Base-by-base conservation (phyloP, 805 yeast genomes). In the Starmerella geochares region DNA sequence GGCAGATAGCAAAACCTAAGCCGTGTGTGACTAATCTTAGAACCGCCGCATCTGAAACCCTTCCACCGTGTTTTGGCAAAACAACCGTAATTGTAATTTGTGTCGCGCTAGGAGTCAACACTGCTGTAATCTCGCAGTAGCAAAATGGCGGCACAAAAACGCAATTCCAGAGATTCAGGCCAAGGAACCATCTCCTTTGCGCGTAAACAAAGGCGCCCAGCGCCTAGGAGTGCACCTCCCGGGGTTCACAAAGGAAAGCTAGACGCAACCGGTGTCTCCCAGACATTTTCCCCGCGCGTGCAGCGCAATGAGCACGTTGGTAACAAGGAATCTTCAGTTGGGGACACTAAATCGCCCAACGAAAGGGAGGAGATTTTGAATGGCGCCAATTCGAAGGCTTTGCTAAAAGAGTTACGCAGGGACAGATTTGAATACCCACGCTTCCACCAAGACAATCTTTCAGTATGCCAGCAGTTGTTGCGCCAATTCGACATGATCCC, bases 401-500 rank as follows among this genome's bases (percentile, higher is more conserved):
- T 56, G 28, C 49, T 58, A 13, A 16, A 28, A 1, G 21, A 48
- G 21, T 24, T 50, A 46, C 17, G 42, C 13, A 46, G 31, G 11
- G 54, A 48, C 37, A 4, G 38, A 16, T 17, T 40, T 13, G 36
- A 13, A 19, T 33, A 19, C 19, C 53, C 57, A 3, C 47, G 47
- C 21, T 54, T 65, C 21, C 71, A 68, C 50, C 65, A 59, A 31
- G 59, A 63, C 11, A 58, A 58, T 3, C 32, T 58, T n/a, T 40
- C 57, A 31, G 41, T 52, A 0, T 63, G 61, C 10, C 67, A 65
- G 19, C 58, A 60, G 40, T 46, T 70, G 32, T 59, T 69, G 23
- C 58, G 56, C 29, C 58, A 57, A 16, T 69, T 69, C 49, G 73
- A 69, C 40, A 44, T 66, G 46, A 55, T 58, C 3, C 37, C 61